Evolutionary conservation across 805 yeast genomes (phyloP).

Genomic region (Ogataea nonfermentans): DNA sequence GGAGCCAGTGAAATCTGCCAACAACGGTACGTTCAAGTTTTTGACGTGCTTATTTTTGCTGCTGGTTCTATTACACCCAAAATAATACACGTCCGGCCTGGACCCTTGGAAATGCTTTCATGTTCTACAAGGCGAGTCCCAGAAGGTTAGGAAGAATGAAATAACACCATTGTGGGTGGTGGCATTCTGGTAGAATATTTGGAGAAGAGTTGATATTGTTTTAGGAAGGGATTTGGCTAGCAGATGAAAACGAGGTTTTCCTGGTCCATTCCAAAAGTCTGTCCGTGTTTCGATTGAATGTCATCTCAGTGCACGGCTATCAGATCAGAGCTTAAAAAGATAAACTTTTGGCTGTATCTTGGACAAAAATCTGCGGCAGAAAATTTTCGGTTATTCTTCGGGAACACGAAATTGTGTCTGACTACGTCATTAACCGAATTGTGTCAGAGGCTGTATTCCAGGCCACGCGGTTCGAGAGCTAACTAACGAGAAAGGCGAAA

Average conservation of each 20-base stretch:
- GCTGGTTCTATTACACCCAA: constrained; percentile 33
- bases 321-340: constrained; percentile 2
- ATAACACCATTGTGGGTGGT: constrained; percentile 34
- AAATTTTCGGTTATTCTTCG: constrained; percentile 2
- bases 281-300: constrained; percentile 8
- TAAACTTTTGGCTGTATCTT: constrained; percentile 9
- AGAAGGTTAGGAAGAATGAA: constrained; percentile 23
- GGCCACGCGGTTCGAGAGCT: constrained; percentile 6
- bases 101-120: constrained; percentile 11
- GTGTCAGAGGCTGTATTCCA: constrained; percentile 10
- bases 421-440: constrained; percentile 13
- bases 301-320: constrained; percentile 2
- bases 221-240: constrained; percentile 18
- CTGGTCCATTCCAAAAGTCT: constrained; percentile 23
- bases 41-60: constrained; percentile 31
- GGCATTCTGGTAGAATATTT: constrained; percentile 33
- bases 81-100: constrained; percentile 20
- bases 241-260: constrained; percentile 24
- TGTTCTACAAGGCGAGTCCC: constrained; percentile 16
- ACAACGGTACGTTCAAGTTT: constrained; percentile 14
- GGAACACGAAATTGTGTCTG: constrained; percentile 10
- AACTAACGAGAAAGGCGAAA: constrained; percentile 14
- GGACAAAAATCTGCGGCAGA: constrained; percentile 5
- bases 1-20: constrained; percentile 14
- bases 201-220: constrained; percentile 31